Percentiles rank a stretch among this genome's conserved stretches.
Evolutionary conservation across 768 basidiomycete species (phyloP).

Genomic region (Chalciporus chontae): DNA sequence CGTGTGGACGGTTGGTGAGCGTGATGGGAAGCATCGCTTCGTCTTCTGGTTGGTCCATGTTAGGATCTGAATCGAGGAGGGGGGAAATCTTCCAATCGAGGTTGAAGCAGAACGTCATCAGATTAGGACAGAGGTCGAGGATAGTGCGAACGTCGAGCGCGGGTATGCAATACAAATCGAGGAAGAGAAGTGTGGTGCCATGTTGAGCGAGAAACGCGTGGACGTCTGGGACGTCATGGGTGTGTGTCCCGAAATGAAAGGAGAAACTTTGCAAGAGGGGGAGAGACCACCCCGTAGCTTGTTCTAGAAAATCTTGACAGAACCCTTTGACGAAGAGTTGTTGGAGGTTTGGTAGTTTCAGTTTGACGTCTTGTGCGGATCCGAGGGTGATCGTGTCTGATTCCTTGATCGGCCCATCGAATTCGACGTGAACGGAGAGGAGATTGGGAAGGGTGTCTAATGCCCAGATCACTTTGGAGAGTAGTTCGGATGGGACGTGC

Average conservation of each 20-base stretch:
- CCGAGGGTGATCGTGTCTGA: slow-evolving; percentile 54
- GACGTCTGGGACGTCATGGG: slow-evolving; percentile 53
- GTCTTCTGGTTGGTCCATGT: slow-evolving; percentile 22
- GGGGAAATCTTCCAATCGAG: slow-evolving; percentile 63
- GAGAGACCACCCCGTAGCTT: slow-evolving; percentile 62
- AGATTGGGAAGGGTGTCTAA: slow-evolving; percentile 59
- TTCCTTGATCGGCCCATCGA: slow-evolving; percentile 31
- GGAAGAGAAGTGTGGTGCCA: slow-evolving; percentile 54
- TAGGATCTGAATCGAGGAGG: slow-evolving; percentile 7
- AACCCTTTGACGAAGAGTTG: slow-evolving; percentile 63
- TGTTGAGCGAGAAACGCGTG: slow-evolving; percentile 56
- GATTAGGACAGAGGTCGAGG: slow-evolving; percentile 60
- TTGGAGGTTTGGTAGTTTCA: slow-evolving; percentile 52
- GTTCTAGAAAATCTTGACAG: slow-evolving; percentile 64
- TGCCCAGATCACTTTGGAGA: slow-evolving; percentile 71
- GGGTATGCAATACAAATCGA: slow-evolving; percentile 62
- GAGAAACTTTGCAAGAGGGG: slow-evolving; percentile 57
- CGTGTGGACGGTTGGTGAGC: slow-evolving; percentile 52
- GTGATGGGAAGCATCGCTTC: slow-evolving; percentile 32
- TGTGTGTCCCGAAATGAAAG: slow-evolving; percentile 42
- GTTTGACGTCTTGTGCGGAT: slow-evolving; percentile 52
- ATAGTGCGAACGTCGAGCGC: slow-evolving; percentile 54
- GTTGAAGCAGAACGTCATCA: slow-evolving; percentile 67
- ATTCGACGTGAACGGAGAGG: slow-evolving; percentile 53
- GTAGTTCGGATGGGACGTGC: slow-evolving; percentile 49